phyloP scores from a whole-genome alignment of 2,329 filamentous ascomycete genomes.

The Tolypocladium pustulatum region DNA sequence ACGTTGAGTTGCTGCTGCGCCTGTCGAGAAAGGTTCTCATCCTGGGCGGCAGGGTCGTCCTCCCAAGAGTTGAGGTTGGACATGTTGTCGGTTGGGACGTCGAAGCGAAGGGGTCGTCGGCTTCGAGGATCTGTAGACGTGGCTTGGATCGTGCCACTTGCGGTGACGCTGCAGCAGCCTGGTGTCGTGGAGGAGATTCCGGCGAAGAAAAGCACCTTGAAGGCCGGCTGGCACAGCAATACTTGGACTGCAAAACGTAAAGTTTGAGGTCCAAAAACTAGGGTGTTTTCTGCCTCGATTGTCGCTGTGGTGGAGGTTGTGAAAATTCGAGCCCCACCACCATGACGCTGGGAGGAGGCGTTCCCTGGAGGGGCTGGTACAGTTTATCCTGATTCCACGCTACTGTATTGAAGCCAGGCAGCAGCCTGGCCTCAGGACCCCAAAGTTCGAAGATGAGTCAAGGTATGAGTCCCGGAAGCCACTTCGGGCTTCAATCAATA shows the following conservation, averaged over 20 bases:
- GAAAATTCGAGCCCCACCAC: constrained; percentile 32
- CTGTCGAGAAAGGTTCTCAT: constrained; percentile 69
- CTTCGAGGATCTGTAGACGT: not conserved
- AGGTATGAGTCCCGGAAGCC: not conserved
- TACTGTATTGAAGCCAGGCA: constrained; percentile 1
- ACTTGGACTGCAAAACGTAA: constrained; percentile 1
- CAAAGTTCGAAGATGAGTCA: not conserved
- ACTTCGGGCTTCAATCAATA: not conserved
- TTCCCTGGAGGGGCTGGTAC: constrained; percentile 14
- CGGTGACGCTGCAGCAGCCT: not conserved
- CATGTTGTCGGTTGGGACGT: constrained; percentile 42
- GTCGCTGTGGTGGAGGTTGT: constrained; percentile 18
- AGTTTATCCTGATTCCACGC: not conserved
- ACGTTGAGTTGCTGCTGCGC: constrained; percentile 66
- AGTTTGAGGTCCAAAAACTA: constrained; percentile 5
- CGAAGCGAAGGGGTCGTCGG: not conserved
- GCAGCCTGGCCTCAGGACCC: not conserved
- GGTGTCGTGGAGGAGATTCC: not conserved
- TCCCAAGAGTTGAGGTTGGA: constrained; percentile 93
- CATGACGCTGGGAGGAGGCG: constrained; percentile 18
- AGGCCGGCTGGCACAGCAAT: not conserved
- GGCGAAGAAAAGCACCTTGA: not conserved
- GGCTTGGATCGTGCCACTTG: not conserved
- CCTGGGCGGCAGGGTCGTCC: constrained; percentile 69
- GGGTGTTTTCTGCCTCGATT: constrained; percentile 6